Evolutionary conservation across 163 green algal genomes (phyloP).

Genomic region (Picocystis sp.): DNA sequence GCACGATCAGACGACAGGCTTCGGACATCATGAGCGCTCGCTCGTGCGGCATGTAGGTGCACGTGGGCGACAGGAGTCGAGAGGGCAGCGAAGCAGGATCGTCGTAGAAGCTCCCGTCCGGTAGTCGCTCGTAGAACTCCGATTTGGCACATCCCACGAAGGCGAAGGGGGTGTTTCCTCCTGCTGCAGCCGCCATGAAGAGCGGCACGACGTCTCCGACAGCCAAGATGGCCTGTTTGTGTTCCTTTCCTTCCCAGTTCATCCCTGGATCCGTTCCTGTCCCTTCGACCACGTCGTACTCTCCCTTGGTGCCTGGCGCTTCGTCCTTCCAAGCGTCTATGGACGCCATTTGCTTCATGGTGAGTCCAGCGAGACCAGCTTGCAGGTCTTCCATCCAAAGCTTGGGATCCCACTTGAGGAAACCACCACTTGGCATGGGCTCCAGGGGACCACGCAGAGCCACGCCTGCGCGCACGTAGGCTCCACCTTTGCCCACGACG

Average conservation of each 20-base stretch:
- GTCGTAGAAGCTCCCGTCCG: too few species aligned
- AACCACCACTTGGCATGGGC: constrained; percentile 20
- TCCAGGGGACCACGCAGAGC: constrained; percentile 12
- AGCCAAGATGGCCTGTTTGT: not conserved
- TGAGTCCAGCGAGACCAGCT: not conserved
- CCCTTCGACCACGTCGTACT: not conserved
- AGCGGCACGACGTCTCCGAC: constrained; percentile 7
- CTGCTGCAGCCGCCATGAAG: not conserved
- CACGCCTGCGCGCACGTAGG: constrained; percentile 16
- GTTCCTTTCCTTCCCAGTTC: not conserved
- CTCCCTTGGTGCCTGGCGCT: too few species aligned
- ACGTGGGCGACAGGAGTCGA: constrained; percentile 11
- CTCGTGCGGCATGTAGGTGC: constrained; percentile 25
- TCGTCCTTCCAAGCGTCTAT: too few species aligned
- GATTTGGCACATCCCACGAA: constrained; percentile 26
- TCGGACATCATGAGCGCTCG: constrained; percentile 15
- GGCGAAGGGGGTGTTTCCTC: constrained; percentile 3
- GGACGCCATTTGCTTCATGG: constrained; percentile 1
- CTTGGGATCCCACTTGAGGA: constrained; percentile 4
- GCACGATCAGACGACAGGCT: constrained; percentile 12
- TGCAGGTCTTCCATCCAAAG: constrained; percentile 1
- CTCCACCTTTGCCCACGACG: constrained; percentile 12
- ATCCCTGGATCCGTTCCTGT: not conserved
- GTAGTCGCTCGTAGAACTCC: constrained; percentile 25
- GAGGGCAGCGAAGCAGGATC: too few species aligned